Conservation (phyloP, 2,329 filamentous ascomycete species). For the Camptophora hylomeconis region DNA sequence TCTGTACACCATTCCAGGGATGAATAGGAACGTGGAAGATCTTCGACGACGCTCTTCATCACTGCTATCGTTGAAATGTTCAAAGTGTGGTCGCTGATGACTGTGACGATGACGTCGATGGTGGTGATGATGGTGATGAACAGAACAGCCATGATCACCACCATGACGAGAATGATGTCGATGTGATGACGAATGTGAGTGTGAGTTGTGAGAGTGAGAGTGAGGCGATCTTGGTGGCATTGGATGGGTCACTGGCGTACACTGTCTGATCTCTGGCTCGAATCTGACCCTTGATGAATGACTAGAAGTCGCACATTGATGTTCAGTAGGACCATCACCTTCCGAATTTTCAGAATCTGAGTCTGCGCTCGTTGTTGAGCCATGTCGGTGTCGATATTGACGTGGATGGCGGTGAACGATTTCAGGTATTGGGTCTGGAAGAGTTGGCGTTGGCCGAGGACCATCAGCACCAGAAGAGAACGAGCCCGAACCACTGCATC, state of each 20-base stretch:
- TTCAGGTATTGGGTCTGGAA: not conserved
- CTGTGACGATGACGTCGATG: not conserved
- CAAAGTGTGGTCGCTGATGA: not conserved
- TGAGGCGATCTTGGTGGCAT: not conserved
- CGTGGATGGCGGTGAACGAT: not conserved
- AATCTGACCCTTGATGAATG: not conserved
- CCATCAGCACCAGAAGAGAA: too few species aligned
- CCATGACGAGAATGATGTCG: too few species aligned
- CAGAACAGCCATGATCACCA: too few species aligned
- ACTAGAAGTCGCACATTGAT: not conserved
- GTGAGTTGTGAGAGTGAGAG: not conserved
- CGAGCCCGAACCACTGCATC: not conserved
- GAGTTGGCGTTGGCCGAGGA: not conserved
- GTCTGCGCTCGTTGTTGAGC: not conserved
- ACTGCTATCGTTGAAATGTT: not conserved
- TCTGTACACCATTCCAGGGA: too few species aligned
- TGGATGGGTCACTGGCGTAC: not conserved
- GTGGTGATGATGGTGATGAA: constrained; percentile 3
- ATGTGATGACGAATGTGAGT: too few species aligned
- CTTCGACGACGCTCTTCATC: constrained; percentile 2
- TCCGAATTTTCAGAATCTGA: not conserved
- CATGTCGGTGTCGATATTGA: not conserved
- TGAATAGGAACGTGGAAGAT: too few species aligned
- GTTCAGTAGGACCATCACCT: not conserved
- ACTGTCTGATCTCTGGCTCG: not conserved